These are phyloP conservation scores for Trichoderma breve DNA, from an alignment of 2,329 filamentous ascomycete species.

Conservation along the genomic window DNA sequence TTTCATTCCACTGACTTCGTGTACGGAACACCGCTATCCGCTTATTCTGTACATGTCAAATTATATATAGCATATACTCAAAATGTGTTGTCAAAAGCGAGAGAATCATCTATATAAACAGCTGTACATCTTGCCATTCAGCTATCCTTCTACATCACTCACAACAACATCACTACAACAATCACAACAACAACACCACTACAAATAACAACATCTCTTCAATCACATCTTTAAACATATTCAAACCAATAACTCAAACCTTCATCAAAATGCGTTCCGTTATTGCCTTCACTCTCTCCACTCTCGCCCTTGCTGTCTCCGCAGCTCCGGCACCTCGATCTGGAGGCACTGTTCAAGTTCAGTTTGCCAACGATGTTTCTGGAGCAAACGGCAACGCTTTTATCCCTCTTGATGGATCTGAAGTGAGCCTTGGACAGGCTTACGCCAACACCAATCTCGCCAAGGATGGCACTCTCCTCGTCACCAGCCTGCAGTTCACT, in stretches of 20 bases:
- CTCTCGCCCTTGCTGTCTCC: slow-evolving; percentile 4
- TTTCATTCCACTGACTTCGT: not conserved
- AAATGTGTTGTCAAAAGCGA: not conserved
- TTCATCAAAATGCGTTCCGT: slow-evolving; percentile 2
- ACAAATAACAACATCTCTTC: not conserved
- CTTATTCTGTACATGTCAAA: not conserved
- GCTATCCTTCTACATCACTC: not conserved
- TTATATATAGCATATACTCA: not conserved
- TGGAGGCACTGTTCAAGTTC: not conserved
- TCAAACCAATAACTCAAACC: not conserved
- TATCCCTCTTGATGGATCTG: not conserved
- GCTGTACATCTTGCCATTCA: not conserved
- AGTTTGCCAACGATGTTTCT: slow-evolving; percentile 9
- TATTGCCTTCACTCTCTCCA: not conserved
- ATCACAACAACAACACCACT: not conserved
- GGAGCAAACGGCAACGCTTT: slow-evolving; percentile 9
- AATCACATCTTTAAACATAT: not conserved
- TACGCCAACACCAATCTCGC: not conserved
- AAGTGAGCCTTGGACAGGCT: not conserved
- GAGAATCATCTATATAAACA: slow-evolving; percentile 7
- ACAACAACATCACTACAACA: not conserved
- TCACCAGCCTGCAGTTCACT: slow-evolving; percentile 1
- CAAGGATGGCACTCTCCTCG: not conserved
- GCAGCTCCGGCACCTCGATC: slow-evolving; percentile 1
- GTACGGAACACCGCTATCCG: not conserved